Evolutionary conservation across 768 basidiomycete species (phyloP).

Genomic region (Boletellus ananas): DNA sequence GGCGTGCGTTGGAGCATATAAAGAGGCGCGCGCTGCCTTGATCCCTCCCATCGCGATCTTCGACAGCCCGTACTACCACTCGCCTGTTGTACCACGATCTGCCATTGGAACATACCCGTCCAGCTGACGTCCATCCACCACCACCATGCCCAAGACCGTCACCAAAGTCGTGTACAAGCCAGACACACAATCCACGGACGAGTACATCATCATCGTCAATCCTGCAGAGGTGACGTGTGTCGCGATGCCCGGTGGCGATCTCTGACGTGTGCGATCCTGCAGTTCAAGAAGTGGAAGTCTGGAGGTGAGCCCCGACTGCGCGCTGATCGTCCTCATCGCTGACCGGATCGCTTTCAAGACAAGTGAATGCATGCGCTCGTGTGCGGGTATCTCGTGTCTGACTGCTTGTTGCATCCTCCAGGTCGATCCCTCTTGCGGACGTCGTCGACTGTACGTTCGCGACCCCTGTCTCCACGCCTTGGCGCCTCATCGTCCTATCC

Average conservation of each 20-base stretch:
- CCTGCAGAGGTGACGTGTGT: slow-evolving; percentile 49
- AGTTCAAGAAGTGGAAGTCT: slow-evolving; percentile 77
- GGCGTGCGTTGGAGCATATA: slow-evolving; percentile 21
- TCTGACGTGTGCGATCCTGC: slow-evolving; percentile 9
- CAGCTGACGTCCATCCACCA: slow-evolving; percentile 5
- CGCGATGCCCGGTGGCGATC: background rate
- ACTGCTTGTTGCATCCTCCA: slow-evolving; percentile 23
- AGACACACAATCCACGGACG: slow-evolving; percentile 64
- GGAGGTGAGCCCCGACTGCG: slow-evolving; percentile 54
- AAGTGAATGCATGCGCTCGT: slow-evolving; percentile 45
- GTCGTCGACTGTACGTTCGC: slow-evolving; percentile 73
- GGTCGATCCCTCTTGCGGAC: slow-evolving; percentile 64
- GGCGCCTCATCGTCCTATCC: background rate
- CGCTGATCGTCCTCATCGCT: slow-evolving; percentile 7
- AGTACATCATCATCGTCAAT: slow-evolving; percentile 69
- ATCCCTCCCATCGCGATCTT: slow-evolving; percentile 3
- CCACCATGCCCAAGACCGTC: slow-evolving; percentile 43
- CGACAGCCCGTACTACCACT: background rate
- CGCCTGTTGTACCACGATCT: slow-evolving; percentile 12
- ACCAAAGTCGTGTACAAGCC: slow-evolving; percentile 81
- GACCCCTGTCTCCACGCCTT: background rate
- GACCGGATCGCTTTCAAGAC: slow-evolving; percentile 41
- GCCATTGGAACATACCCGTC: slow-evolving; percentile 9
- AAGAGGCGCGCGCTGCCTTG: slow-evolving; percentile 15
- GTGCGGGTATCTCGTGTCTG: slow-evolving; percentile 8